Conservation (phyloP, 169 alveolate genomes). For the Eimeria praecox region DNA sequence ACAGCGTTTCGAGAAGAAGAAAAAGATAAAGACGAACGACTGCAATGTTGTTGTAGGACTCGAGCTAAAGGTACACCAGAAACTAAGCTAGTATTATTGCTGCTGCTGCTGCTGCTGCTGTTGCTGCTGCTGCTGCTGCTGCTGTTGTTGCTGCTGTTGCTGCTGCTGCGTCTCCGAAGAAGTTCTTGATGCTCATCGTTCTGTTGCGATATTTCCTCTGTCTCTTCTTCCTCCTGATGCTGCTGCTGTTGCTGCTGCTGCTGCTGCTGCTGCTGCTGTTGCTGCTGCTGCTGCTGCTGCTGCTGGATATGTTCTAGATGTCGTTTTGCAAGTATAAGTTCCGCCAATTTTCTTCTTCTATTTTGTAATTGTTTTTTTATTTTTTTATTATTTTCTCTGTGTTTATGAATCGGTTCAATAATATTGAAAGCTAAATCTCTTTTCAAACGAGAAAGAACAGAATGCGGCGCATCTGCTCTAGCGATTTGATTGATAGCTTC, state of each 20-base stretch:
- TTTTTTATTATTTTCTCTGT: slow-evolving; percentile 63
- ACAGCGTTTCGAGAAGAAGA: neutral
- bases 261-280: slow-evolving; percentile 66
- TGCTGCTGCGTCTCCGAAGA: neutral
- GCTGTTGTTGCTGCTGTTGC: neutral
- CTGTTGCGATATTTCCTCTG: neutral
- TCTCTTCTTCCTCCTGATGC: slow-evolving; percentile 17
- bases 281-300: slow-evolving; percentile 50
- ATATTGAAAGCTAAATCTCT: slow-evolving; percentile 78
- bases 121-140: slow-evolving; percentile 3
- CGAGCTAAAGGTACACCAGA: neutral
- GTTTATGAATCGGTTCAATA: slow-evolving; percentile 70
- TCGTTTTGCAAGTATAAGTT: slow-evolving; percentile 26
- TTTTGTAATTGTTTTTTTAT: neutral
- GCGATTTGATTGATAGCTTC: slow-evolving; percentile 68
- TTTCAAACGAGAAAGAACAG: slow-evolving; percentile 59
- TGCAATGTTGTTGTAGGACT: neutral
- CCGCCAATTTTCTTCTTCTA: slow-evolving; percentile 31
- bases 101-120: neutral
- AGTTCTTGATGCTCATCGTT: neutral
- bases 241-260: slow-evolving; percentile 52
- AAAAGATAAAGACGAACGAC: neutral
- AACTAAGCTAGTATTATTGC: no score
- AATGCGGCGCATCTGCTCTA: slow-evolving; percentile 83
- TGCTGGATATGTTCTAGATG: slow-evolving; percentile 27